These are phyloP conservation scores for Boletus subluridellus DNA, from an alignment of 1,284 basidiomycete species.

Conservation along the genomic window DNA sequence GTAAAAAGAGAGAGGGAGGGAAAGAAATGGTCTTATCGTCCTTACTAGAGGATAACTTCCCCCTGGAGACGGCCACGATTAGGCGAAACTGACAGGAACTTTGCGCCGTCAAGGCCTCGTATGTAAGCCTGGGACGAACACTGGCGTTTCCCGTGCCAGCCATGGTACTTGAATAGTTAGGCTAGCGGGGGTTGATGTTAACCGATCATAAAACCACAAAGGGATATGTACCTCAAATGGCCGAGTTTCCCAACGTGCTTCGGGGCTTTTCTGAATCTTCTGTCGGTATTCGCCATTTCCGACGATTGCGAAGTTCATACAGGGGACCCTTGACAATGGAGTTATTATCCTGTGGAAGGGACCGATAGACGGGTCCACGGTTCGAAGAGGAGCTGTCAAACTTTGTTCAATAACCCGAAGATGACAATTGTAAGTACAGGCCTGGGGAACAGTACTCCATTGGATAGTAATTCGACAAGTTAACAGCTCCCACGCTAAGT, in stretches of 20 bases:
- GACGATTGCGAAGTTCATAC: background rate
- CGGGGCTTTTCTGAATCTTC: background rate
- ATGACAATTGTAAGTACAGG: background rate
- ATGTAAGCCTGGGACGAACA: background rate
- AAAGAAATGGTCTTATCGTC: background rate
- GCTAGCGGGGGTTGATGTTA: background rate
- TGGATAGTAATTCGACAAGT: background rate
- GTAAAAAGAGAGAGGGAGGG: background rate
- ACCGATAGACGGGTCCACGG: background rate
- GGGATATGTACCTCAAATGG: background rate
- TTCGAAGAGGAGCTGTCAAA: background rate
- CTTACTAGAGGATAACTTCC: background rate
- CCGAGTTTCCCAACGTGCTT: background rate
- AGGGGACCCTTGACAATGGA: background rate
- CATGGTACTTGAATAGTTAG: background rate
- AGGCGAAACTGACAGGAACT: background rate
- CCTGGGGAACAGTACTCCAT: background rate
- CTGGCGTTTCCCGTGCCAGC: background rate
- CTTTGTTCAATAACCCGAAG: background rate
- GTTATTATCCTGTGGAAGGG: background rate
- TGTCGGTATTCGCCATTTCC: background rate
- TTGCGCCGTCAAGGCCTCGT: background rate
- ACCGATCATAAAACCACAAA: constrained; percentile 3
- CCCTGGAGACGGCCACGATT: background rate
- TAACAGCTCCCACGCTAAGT: background rate